Percentiles rank a stretch among this genome's conserved stretches.
Conservation (phyloP, 1,284 basidiomycete species). For the Farysia itapuensis region DNA sequence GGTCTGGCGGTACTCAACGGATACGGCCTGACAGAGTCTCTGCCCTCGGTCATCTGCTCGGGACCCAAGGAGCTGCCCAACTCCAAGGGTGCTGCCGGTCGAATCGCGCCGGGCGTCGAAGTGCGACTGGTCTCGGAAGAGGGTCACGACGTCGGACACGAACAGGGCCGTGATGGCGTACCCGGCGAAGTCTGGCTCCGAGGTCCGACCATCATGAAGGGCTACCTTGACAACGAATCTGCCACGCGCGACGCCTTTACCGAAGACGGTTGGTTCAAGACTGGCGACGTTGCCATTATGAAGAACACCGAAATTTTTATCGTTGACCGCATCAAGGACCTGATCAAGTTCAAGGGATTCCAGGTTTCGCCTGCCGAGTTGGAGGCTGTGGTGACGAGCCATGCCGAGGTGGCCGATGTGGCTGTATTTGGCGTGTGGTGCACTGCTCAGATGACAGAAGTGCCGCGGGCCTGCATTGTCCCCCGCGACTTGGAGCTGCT, state of each 20-base stretch:
- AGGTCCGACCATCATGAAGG: conserved; percentile 39
- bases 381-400: conserved; percentile 33
- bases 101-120: conserved; percentile 77
- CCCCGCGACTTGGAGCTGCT: conserved; percentile 32
- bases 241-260: conserved; percentile 34
- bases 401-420: conserved; percentile 37
- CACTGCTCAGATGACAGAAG: conserved; percentile 31
- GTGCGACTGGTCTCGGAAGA: conserved; percentile 71
- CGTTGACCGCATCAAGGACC: conserved; percentile 47
- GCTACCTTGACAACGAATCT: conserved; percentile 39
- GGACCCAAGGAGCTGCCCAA: conserved; percentile 32
- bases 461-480: conserved; percentile 58
- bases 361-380: conserved; percentile 49
- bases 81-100: conserved; percentile 63
- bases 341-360: conserved; percentile 50
- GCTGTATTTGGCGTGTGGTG: conserved; percentile 30
- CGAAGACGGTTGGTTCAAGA: conserved; percentile 43
- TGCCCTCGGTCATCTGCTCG: conserved; percentile 64
- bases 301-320: conserved; percentile 46
- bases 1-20: conserved; percentile 59
- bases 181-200: conserved; percentile 41
- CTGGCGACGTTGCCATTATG: conserved; percentile 47
- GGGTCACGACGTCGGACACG: conserved; percentile 56
- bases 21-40: conserved; percentile 82
- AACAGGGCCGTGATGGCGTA: conserved; percentile 63